Evolutionary conservation across 352 stramenopile genomes (phyloP).

Genomic region (Aphanomyces invadans): DNA sequence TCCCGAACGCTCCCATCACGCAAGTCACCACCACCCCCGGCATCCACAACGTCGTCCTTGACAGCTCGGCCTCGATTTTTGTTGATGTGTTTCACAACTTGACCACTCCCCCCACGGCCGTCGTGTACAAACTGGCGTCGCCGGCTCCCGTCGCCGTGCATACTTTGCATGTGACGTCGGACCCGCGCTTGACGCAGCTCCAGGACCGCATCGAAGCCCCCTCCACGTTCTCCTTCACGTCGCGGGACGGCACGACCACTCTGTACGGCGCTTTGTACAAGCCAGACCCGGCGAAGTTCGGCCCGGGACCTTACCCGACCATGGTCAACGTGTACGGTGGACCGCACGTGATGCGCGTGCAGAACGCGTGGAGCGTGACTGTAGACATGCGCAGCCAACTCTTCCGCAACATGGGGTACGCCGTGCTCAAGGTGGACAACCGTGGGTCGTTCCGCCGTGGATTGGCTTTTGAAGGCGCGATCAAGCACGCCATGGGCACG

Average conservation of each 20-base stretch:
- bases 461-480: conserved; percentile 88
- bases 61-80: conserved; percentile 68
- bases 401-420: conserved; percentile 90
- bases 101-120: conserved; percentile 50
- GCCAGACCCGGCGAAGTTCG: conserved; percentile 78
- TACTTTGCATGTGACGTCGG: conserved; percentile 48
- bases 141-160: conserved; percentile 42
- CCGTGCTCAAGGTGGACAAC: conserved; percentile 96
- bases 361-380: conserved; percentile 86
- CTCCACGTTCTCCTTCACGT: conserved; percentile 69
- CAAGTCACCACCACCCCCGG: conserved; percentile 66
- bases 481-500: conserved; percentile 90
- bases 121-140: conserved; percentile 36
- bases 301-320: conserved; percentile 89
- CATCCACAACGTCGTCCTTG: conserved; percentile 89
- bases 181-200: conserved; percentile 48
- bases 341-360: conserved; percentile 93
- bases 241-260: conserved; percentile 71
- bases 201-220: conserved; percentile 49
- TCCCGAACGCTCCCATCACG: conserved; percentile 25
- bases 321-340: conserved; percentile 95
- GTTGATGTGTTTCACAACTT: conserved; percentile 80
- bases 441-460: conserved; percentile 89
- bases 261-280: conserved; percentile 91
- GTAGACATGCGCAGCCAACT: conserved; percentile 91